Percentiles rank a stretch among this genome's conserved stretches.
Evolutionary conservation across 2,329 filamentous ascomycete species (phyloP).

Genomic region (Plenodomus tracheiphilus): DNA sequence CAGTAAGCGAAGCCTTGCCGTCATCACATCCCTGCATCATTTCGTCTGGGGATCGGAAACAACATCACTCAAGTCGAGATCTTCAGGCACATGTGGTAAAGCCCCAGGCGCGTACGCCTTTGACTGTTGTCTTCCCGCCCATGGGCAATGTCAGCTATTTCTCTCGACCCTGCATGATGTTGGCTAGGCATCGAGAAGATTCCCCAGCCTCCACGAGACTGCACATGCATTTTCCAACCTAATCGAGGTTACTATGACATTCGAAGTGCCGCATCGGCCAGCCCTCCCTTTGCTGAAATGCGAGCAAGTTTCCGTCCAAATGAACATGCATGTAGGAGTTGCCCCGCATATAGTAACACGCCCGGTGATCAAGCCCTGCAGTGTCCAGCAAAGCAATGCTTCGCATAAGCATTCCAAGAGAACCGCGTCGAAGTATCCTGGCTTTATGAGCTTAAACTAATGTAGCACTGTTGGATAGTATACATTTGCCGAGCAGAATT

Average conservation of each 20-base stretch:
- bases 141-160: neutral
- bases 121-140: neutral
- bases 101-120: neutral
- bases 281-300: neutral
- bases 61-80: neutral
- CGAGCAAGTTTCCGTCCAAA: neutral
- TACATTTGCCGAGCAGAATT: too few species aligned
- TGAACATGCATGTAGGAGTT: neutral
- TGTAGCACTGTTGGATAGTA: too few species aligned
- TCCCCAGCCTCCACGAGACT: neutral
- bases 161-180: constrained; percentile 3
- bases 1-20: constrained; percentile 3
- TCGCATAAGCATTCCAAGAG: too few species aligned
- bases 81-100: neutral
- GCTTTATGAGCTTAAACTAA: neutral
- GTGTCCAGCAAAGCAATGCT: neutral
- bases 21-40: constrained; percentile 17
- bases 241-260: neutral
- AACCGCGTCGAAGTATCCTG: neutral
- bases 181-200: constrained; percentile 14
- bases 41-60: constrained; percentile 20
- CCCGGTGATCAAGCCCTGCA: neutral
- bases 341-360: neutral
- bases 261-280: neutral
- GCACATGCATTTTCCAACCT: neutral